Conservation (phyloP, 495 filamentous ascomycete species). For the Aspergillus saccharolyticus region DNA sequence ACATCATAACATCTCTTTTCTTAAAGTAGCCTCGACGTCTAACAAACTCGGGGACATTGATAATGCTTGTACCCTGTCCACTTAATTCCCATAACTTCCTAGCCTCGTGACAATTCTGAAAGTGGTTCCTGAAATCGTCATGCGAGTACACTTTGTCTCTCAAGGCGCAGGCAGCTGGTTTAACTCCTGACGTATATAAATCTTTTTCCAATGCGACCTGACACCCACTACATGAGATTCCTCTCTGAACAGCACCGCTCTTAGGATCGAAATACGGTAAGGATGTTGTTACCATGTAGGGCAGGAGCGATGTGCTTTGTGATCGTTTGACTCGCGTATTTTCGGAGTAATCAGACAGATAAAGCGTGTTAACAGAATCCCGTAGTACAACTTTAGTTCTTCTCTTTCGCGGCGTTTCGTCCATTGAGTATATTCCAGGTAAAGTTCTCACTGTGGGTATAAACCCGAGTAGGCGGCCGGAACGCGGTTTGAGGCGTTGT, state of each 20-base stretch:
- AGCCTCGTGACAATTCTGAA: constrained; percentile 8
- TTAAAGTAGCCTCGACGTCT: constrained; percentile 13
- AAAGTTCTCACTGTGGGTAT: constrained; percentile 8
- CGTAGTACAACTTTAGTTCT: constrained; percentile 5
- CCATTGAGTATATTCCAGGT: constrained; percentile 13
- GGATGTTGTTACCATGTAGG: constrained; percentile 14
- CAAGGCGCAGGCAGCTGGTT: constrained; percentile 5
- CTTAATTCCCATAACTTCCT: constrained; percentile 9
- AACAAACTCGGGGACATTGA: constrained; percentile 8
- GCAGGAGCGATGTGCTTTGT: constrained; percentile 5
- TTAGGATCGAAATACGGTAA: constrained; percentile 11
- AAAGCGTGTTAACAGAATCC: background rate
- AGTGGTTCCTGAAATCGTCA: constrained; percentile 9
- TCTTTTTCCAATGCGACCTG: constrained; percentile 11
- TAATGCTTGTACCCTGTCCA: background rate
- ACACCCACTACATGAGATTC: constrained; percentile 12
- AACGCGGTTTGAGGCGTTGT: background rate
- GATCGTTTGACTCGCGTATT: background rate
- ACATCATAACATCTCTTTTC: constrained; percentile 37
- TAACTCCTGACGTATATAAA: constrained; percentile 5
- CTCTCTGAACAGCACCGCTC: constrained; percentile 9
- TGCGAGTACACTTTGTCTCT: constrained; percentile 15
- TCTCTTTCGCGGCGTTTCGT: constrained; percentile 4
- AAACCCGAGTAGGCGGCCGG: background rate
- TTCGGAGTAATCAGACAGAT: background rate